These are phyloP conservation scores for Microdochium paspali DNA, from an alignment of 2,329 filamentous ascomycete genomes.

Conservation along the genomic window DNA sequence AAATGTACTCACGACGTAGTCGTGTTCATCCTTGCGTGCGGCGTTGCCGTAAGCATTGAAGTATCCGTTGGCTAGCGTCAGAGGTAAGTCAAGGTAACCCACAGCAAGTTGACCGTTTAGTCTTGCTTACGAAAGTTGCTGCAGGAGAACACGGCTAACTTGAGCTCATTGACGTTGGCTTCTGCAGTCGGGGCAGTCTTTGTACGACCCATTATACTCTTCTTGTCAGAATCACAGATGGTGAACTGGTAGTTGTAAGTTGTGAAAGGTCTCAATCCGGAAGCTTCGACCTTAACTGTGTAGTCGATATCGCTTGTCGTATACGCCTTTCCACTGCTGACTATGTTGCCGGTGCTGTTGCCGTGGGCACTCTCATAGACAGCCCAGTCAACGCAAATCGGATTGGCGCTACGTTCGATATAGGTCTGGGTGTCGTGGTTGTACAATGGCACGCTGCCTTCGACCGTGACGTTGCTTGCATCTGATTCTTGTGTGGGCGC, in stretches of 20 bases:
- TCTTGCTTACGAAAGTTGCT: conserved; percentile 19
- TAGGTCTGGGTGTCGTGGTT: conserved; percentile 37
- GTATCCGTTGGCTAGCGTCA: conserved; percentile 27
- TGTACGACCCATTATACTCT: conserved; percentile 20
- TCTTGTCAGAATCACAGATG: conserved; percentile 19
- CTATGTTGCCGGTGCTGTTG: conserved; percentile 28
- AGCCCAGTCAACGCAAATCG: conserved; percentile 59
- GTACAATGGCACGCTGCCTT: conserved; percentile 32
- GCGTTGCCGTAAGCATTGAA: conserved; percentile 37
- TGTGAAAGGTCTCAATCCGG: conserved; percentile 19
- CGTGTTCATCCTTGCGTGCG: conserved; percentile 31
- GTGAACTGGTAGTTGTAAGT: conserved; percentile 23
- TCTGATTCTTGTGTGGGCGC: conserved; percentile 35
- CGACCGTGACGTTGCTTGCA: conserved; percentile 31
- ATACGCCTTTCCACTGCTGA: conserved; percentile 50
- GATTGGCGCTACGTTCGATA: conserved; percentile 29
- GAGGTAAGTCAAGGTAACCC: not conserved
- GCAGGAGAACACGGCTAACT: conserved; percentile 22
- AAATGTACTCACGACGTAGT: conserved; percentile 30
- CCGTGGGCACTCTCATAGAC: conserved; percentile 37
- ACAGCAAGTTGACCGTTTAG: not conserved
- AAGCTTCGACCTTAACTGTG: conserved; percentile 60
- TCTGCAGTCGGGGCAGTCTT: conserved; percentile 21
- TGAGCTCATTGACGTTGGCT: conserved; percentile 16
- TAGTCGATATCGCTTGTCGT: conserved; percentile 69